Evolutionary conservation across 768 basidiomycete genomes (phyloP).

Genomic region (Hypholoma sublateritium): DNA sequence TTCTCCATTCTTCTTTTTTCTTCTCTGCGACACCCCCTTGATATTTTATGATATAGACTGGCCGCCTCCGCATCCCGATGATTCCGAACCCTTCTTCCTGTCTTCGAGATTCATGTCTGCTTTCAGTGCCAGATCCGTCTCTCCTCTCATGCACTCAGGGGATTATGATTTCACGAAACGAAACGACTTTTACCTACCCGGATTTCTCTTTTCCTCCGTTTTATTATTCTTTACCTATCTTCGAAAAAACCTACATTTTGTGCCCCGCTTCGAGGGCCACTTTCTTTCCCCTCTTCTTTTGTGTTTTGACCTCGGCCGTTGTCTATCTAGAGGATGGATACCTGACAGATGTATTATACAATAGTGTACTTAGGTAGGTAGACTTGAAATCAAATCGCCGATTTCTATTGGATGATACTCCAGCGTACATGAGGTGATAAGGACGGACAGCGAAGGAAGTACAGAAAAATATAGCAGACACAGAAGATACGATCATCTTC

Average conservation of each 20-base stretch:
- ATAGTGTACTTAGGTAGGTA: conserved; percentile 4
- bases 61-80: not conserved
- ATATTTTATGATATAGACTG: conserved; percentile 1
- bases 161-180: too few relatives aligned
- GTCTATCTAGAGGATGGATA: conserved; percentile 23
- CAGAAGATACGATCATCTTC: conserved; percentile 45
- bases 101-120: not conserved
- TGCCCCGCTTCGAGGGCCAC: not conserved
- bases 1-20: not conserved
- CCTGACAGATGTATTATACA: conserved; percentile 2
- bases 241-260: conserved; percentile 1
- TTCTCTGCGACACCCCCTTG: conserved; percentile 4
- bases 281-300: not conserved
- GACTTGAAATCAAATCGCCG: conserved; percentile 8
- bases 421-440: conserved; percentile 13
- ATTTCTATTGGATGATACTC: conserved; percentile 13
- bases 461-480: conserved; percentile 11
- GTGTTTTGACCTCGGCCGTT: conserved; percentile 5
- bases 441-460: conserved; percentile 2
- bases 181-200: not conserved
- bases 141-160: not conserved
- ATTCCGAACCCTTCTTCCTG: not conserved
- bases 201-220: not conserved
- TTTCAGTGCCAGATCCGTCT: not conserved
- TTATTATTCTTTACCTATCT: not conserved